Conservation (phyloP, 2,329 filamentous ascomycete species). For the Xylariaceae sp. region DNA sequence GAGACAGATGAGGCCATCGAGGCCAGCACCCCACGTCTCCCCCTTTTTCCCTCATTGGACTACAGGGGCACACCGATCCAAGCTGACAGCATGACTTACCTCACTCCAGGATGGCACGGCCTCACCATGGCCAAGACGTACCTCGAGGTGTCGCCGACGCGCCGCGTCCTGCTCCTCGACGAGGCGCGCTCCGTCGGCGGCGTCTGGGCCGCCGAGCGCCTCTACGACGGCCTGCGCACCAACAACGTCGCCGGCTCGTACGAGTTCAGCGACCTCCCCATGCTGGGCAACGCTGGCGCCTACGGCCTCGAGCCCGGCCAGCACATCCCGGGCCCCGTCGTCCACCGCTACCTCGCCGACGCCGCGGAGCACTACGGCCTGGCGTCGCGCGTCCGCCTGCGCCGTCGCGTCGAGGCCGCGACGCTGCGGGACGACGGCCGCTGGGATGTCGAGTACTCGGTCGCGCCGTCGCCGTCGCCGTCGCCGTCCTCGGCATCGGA, state of each 20-base stretch:
- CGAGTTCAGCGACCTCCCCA: slow-evolving; percentile 9
- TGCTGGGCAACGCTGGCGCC: slow-evolving; percentile 1
- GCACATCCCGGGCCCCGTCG: slow-evolving; percentile 6
- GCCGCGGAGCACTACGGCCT: slow-evolving; percentile 6
- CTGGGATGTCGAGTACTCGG: slow-evolving; percentile 4
- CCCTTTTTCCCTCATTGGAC: too few relatives aligned
- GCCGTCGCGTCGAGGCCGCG: slow-evolving; percentile 4
- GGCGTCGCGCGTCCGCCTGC: slow-evolving; percentile 2
- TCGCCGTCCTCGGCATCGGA: too few relatives aligned
- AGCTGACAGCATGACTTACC: not conserved
- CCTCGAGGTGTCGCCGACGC: slow-evolving; percentile 1
- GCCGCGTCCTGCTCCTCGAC: slow-evolving; percentile 4
- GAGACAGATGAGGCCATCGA: too few relatives aligned
- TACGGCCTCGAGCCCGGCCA: slow-evolving; percentile 6
- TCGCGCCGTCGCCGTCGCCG: not conserved
- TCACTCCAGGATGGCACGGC: slow-evolving; percentile 5
- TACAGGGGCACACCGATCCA: not conserved
- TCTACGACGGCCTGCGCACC: slow-evolving; percentile 8
- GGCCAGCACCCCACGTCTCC: too few relatives aligned
- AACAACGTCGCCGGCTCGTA: slow-evolving; percentile 10
- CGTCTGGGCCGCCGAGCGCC: slow-evolving; percentile 8
- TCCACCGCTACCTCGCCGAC: slow-evolving; percentile 7
- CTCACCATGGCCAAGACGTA: slow-evolving; percentile 5
- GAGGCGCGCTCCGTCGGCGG: slow-evolving; percentile 6
- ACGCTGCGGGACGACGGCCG: slow-evolving; percentile 5